These are phyloP conservation scores for Geranium incanum DNA, from an alignment of 441 rosid genomes.

Conservation along the genomic window DNA sequence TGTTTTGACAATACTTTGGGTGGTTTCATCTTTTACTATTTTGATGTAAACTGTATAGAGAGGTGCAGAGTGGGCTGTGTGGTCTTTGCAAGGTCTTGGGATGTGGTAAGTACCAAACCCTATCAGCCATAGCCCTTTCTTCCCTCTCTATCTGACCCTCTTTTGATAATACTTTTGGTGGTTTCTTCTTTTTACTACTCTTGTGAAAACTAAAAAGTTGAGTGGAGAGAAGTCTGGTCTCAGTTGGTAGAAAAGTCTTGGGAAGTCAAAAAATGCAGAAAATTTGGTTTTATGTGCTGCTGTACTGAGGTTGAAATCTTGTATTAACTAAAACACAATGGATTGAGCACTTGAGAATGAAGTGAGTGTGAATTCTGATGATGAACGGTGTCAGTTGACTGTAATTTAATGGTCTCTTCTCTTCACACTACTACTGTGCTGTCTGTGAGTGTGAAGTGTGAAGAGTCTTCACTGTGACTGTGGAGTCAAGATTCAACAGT, in stretches of 20 bases:
- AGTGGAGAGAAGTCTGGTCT: not conserved
- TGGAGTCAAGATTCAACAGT: not conserved
- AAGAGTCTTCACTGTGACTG: not conserved
- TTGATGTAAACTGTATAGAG: not conserved
- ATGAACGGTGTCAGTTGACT: not conserved
- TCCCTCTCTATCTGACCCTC: not conserved
- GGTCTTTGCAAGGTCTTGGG: slow-evolving; percentile 2
- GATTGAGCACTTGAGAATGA: too few species aligned
- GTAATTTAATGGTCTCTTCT: not conserved
- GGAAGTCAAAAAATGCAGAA: not conserved
- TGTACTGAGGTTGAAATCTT: not conserved
- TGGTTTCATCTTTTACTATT: slow-evolving; percentile 11
- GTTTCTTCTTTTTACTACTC: not conserved
- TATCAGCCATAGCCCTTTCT: not conserved
- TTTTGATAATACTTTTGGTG: not conserved
- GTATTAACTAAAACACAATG: too few species aligned
- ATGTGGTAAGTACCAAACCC: not conserved
- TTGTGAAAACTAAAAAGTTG: not conserved
- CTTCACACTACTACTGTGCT: not conserved
- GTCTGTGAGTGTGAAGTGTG: not conserved
- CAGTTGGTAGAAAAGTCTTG: not conserved
- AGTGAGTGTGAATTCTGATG: not conserved
- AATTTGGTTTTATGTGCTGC: not conserved
- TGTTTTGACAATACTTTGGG: slow-evolving; percentile 4
- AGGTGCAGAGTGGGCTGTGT: not conserved